These are phyloP conservation scores for Candida labiduridarum DNA, from an alignment of 1,139 yeast species.

Conservation along the genomic window DNA sequence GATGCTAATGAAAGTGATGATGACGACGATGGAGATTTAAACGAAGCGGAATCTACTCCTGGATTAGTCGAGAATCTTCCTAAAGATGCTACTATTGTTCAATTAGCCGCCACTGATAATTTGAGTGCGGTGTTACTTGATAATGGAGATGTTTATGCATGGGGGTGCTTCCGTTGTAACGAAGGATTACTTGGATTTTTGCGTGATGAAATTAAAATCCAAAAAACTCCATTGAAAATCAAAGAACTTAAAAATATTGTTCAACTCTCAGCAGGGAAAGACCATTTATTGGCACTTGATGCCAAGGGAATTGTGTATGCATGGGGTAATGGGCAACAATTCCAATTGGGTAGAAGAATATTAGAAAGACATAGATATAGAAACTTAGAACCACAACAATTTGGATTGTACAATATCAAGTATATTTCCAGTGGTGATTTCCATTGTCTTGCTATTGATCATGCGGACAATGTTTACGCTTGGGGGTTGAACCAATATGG, in stretches of 20 bases:
- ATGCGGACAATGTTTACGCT: conserved; percentile 67
- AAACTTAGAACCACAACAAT: conserved; percentile 74
- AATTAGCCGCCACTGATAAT: conserved; percentile 91
- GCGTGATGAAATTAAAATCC: conserved; percentile 59
- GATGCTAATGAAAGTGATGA: conserved; percentile 67
- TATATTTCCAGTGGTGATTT: conserved; percentile 92
- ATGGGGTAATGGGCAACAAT: conserved; percentile 97
- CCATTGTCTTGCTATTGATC: conserved; percentile 90
- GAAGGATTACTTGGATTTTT: conserved; percentile 90
- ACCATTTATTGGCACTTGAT: conserved; percentile 84
- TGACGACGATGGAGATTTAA: conserved; percentile 81
- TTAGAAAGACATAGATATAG: conserved; percentile 74
- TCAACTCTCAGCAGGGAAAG: conserved; percentile 92
- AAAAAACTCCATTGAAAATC: conserved; percentile 67
- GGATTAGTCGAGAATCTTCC: conserved; percentile 73
- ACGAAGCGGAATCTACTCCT: conserved; percentile 89
- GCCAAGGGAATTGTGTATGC: conserved; percentile 85
- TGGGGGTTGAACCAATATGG: conserved; percentile 99
- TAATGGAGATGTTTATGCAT: conserved; percentile 89
- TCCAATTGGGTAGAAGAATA: conserved; percentile 84
- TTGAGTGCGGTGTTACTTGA: conserved; percentile 77
- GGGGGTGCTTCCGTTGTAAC: conserved; percentile 96
- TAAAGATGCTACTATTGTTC: conserved; percentile 52
- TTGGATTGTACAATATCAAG: conserved; percentile 75
- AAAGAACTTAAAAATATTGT: conserved; percentile 67